phyloP scores from a whole-genome alignment of 352 stramenopile genomes.

The Nothophytophthora sp. region DNA sequence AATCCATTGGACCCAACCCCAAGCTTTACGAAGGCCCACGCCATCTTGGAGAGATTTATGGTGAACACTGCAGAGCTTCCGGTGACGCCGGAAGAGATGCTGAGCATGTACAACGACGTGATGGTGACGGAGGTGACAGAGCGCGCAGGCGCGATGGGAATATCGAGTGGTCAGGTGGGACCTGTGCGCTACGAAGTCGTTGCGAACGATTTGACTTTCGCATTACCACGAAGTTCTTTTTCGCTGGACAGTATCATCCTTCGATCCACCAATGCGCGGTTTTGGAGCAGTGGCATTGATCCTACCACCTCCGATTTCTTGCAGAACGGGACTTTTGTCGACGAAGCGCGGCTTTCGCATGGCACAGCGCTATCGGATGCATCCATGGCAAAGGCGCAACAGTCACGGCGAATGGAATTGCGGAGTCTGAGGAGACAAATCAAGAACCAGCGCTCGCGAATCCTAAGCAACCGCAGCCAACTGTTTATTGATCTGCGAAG shows the following conservation, averaged over 20 bases:
- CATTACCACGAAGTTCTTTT: conserved; percentile 79
- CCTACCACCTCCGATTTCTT: conserved; percentile 71
- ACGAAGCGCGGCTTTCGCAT: conserved; percentile 53
- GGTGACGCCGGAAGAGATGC: conserved; percentile 32
- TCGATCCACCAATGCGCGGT: conserved; percentile 67
- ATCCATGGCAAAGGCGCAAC: conserved; percentile 52
- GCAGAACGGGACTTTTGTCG: conserved; percentile 68
- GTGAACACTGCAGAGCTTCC: conserved; percentile 40
- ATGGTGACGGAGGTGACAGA: conserved; percentile 18
- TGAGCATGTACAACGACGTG: conserved; percentile 35
- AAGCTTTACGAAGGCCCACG: conserved; percentile 28
- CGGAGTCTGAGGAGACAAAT: conserved; percentile 73
- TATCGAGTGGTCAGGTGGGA: conserved; percentile 8
- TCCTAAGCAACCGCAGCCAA: conserved; percentile 82
- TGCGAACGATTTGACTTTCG: conserved; percentile 80
- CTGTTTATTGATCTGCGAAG: conserved; percentile 83
- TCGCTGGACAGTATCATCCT: conserved; percentile 76
- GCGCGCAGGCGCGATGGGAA: conserved; percentile 18
- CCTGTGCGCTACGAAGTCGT: conserved; percentile 62
- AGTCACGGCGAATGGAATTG: conserved; percentile 63
- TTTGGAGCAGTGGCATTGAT: conserved; percentile 75
- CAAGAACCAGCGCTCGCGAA: conserved; percentile 82
- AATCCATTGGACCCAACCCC: conserved; percentile 30
- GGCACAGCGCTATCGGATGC: conserved; percentile 35
- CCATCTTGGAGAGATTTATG: conserved; percentile 34